These are phyloP conservation scores for Fusarium sororula DNA, from an alignment of 2,329 filamentous ascomycete genomes.

Conservation along the genomic window DNA sequence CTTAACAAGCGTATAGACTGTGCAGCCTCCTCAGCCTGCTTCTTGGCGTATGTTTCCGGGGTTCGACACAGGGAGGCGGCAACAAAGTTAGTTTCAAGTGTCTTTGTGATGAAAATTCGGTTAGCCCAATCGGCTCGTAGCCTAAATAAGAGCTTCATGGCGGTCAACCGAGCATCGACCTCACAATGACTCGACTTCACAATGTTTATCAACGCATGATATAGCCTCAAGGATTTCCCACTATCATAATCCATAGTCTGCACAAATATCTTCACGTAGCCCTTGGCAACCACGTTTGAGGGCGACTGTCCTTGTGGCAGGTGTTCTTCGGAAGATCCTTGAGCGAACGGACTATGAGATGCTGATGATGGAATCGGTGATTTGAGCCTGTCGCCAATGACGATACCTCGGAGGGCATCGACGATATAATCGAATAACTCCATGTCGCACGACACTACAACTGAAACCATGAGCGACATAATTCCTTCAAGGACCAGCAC, in stretches of 20 bases:
- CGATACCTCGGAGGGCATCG: constrained; percentile 60
- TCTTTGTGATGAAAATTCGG: constrained; percentile 74
- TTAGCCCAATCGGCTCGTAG: constrained; percentile 84
- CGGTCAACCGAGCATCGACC: constrained; percentile 74
- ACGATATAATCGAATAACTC: constrained; percentile 68
- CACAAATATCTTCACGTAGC: constrained; percentile 80
- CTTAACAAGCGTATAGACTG: constrained; percentile 56
- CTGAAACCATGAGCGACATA: constrained; percentile 70
- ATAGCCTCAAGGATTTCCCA: constrained; percentile 70
- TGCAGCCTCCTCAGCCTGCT: constrained; percentile 61
- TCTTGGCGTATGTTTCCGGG: constrained; percentile 61
- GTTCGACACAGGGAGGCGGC: constrained; percentile 77
- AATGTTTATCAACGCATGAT: constrained; percentile 70
- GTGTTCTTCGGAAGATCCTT: constrained; percentile 30
- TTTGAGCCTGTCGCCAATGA: constrained; percentile 58
- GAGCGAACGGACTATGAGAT: constrained; percentile 37
- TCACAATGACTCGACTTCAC: constrained; percentile 68
- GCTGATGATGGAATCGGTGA: constrained; percentile 51
- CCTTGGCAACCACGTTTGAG: constrained; percentile 75
- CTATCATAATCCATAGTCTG: constrained; percentile 73
- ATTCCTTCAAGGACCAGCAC: constrained; percentile 70
- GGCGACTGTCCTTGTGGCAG: constrained; percentile 58
- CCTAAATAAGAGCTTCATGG: constrained; percentile 82
- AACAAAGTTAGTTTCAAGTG: constrained; percentile 77
- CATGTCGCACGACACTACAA: constrained; percentile 68